phyloP scores from a whole-genome alignment of 2,329 filamentous ascomycete species.

The Penicillium sumatraense region DNA sequence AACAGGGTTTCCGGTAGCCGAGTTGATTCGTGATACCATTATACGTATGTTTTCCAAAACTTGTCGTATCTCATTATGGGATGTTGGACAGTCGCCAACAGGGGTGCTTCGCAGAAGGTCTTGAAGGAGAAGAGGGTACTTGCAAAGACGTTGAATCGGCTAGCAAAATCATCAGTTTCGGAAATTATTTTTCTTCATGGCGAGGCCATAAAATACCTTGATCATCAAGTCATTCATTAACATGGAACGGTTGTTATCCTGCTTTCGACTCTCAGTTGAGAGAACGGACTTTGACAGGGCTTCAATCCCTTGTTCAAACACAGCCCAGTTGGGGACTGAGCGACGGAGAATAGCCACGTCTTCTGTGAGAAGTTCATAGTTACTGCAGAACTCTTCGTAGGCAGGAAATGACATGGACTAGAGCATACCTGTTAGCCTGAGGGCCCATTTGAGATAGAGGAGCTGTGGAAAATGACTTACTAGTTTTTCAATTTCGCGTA shows the following conservation, averaged over 20 bases:
- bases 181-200: background rate
- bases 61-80: constrained; percentile 78
- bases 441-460: constrained; percentile 17
- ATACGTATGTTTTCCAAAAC: constrained; percentile 73
- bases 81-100: constrained; percentile 80
- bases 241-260: constrained; percentile 73
- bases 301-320: constrained; percentile 85
- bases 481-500: constrained; percentile 58
- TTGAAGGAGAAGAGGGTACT: constrained; percentile 84
- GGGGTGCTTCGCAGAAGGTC: constrained; percentile 84
- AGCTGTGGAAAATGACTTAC: constrained; percentile 36
- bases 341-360: constrained; percentile 73
- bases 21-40: constrained; percentile 79
- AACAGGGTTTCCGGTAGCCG: constrained; percentile 75
- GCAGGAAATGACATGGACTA: constrained; percentile 81
- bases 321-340: constrained; percentile 73
- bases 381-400: constrained; percentile 90
- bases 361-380: constrained; percentile 83
- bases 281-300: constrained; percentile 75
- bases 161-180: constrained; percentile 44
- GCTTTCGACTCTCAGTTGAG: constrained; percentile 67
- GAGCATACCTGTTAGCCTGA: constrained; percentile 50
- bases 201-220: constrained; percentile 63
- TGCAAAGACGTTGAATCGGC: constrained; percentile 91
- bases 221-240: constrained; percentile 86